These are phyloP conservation scores for Sophora flavescens DNA, from an alignment of 306 rosid genomes.

Conservation along the genomic window DNA sequence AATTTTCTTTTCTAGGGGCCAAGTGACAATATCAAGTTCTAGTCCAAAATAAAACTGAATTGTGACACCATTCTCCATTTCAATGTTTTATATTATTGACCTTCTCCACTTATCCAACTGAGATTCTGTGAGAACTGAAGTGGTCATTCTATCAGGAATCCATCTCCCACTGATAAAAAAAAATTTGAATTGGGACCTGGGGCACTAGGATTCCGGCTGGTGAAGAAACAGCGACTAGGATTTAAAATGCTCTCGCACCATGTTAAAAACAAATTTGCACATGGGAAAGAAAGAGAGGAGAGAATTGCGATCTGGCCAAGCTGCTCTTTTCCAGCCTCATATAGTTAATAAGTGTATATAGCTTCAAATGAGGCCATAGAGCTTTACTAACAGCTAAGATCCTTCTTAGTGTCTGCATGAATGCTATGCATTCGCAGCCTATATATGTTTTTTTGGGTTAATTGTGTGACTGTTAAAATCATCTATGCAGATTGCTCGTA, in stretches of 20 bases:
- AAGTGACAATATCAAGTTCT: conserved; percentile 2
- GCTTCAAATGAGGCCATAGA: conserved; percentile 7
- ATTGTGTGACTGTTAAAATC: conserved; percentile 36
- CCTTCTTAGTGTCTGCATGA: conserved; percentile 30
- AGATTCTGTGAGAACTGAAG: conserved; percentile 34
- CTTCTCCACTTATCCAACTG: conserved; percentile 11
- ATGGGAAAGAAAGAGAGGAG: conserved; percentile 24
- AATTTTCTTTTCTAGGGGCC: conserved; percentile 6
- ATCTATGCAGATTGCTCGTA: conserved; percentile 74
- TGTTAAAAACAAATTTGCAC: conserved; percentile 30
- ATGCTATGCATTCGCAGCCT: neutral
- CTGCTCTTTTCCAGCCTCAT: neutral
- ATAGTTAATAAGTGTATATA: conserved; percentile 8
- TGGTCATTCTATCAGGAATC: conserved; percentile 24
- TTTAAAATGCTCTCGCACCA: conserved; percentile 17
- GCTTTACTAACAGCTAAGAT: conserved; percentile 5
- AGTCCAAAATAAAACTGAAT: neutral
- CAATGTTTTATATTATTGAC: conserved; percentile 27
- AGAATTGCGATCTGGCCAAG: conserved; percentile 7
- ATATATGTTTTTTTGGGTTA: conserved; percentile 34
- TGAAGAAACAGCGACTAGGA: conserved; percentile 1
- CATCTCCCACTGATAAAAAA: neutral
- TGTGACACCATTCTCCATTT: neutral
- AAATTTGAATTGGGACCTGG: neutral
- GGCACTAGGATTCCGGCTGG: neutral